A percentile compares a stretch with the other conserved stretches of the same genome.
These are phyloP conservation scores for Colletotrichum acutatum DNA, from an alignment of 2,329 filamentous ascomycete genomes.

Conservation along the genomic window DNA sequence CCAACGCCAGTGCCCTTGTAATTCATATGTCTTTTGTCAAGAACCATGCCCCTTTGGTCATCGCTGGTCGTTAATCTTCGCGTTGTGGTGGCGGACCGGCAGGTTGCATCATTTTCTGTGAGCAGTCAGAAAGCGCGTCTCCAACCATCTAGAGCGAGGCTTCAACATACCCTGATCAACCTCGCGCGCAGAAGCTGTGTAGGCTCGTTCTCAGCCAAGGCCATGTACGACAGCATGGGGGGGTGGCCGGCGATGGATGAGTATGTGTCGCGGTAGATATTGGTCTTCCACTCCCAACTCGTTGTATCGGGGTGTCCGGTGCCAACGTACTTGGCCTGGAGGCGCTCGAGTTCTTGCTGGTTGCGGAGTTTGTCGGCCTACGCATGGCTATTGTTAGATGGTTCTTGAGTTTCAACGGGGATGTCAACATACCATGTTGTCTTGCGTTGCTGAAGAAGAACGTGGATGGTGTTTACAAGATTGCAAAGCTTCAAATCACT, in stretches of 20 bases:
- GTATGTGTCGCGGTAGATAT: conserved; percentile 94
- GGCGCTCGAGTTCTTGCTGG: conserved; percentile 95
- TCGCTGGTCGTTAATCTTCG: conserved; percentile 50
- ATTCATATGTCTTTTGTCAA: not conserved
- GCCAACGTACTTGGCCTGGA: conserved; percentile 95
- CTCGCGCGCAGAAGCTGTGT: conserved; percentile 81
- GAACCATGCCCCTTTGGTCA: not conserved
- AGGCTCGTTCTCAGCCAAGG: conserved; percentile 87
- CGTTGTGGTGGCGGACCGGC: conserved; percentile 67
- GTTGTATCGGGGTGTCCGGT: conserved; percentile 97
- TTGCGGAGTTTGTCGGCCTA: conserved; percentile 97
- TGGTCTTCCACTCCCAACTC: conserved; percentile 96
- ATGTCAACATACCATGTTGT: conserved; percentile 18
- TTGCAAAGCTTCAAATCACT: not conserved
- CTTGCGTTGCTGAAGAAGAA: not conserved
- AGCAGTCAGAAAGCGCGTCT: not conserved
- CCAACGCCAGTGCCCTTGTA: conserved; percentile 17
- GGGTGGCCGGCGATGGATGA: conserved; percentile 91
- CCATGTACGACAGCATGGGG: conserved; percentile 87
- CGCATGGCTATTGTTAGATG: not conserved
- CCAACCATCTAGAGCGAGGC: not conserved
- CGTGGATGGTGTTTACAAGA: not conserved
- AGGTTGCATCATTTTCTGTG: conserved; percentile 75
- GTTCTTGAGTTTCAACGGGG: no score
- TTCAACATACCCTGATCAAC: conserved; percentile 75